A percentile compares a stretch with the other conserved stretches of the same genome.
Conservation (phyloP, 768 basidiomycete genomes). For the Nidularia pulvinata region DNA sequence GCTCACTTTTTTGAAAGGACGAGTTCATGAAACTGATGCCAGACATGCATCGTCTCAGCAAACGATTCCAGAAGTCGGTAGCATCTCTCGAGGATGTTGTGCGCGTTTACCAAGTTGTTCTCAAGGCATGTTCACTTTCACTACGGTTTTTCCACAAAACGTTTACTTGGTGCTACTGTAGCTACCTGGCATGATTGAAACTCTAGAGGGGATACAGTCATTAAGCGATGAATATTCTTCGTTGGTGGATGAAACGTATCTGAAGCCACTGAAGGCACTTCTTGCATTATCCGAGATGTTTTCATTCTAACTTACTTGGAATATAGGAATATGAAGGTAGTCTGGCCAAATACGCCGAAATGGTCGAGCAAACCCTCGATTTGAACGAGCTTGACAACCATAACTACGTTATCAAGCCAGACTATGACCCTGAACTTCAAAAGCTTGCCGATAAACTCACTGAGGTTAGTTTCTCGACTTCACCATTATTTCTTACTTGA, state of each 20-base stretch:
- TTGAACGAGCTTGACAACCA: slow-evolving; percentile 83
- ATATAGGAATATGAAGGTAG: slow-evolving; percentile 61
- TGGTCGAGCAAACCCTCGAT: slow-evolving; percentile 97
- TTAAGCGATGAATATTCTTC: slow-evolving; percentile 40
- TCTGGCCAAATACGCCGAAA: slow-evolving; percentile 81
- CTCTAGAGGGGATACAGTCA: slow-evolving; percentile 49
- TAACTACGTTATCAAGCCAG: slow-evolving; percentile 90
- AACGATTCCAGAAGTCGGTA: slow-evolving; percentile 83
- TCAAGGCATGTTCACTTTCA: slow-evolving; percentile 52
- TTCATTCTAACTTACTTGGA: neutral
- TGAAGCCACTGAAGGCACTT: slow-evolving; percentile 56
- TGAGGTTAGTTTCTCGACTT: slow-evolving; percentile 31
- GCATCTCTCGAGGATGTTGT: slow-evolving; percentile 95
- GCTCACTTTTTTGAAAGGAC: slow-evolving; percentile 44
- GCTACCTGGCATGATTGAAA: slow-evolving; percentile 75
- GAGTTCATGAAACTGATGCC: slow-evolving; percentile 91
- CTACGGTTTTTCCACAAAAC: neutral
- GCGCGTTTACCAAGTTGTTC: slow-evolving; percentile 90
- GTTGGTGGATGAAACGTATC: slow-evolving; percentile 70
- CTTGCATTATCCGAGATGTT: neutral
- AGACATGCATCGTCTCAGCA: slow-evolving; percentile 89
- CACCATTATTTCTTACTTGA: neutral
- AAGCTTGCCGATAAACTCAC: slow-evolving; percentile 67
- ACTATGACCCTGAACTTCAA: slow-evolving; percentile 80
- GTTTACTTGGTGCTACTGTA: slow-evolving; percentile 20